Evolutionary conservation across 2,329 filamentous ascomycete genomes (phyloP), one percentile per base, ranked within the genome.

Genomic region (Myriosclerotinia duriaeana): DNA sequence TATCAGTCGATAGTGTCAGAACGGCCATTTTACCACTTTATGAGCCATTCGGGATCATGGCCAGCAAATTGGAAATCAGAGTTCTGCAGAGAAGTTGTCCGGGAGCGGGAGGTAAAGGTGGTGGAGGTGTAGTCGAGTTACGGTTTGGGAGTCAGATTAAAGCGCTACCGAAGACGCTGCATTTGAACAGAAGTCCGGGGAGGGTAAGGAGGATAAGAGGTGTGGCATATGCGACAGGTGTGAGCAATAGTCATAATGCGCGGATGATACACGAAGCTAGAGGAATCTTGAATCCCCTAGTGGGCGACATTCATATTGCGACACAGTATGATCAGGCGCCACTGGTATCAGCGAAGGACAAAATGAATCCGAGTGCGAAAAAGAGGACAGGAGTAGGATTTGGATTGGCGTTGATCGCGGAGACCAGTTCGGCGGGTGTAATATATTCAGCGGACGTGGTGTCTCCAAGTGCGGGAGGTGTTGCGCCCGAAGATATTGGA

Each of bases 101-200:
- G 0, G 91, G 91, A 0, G 83, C 85, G 0, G 85, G 86, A 55
- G 93, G 92, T 2, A 85, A 85, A 68, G 92, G 92, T 38, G 95
- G 94, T 50, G 93, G 92, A 53, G 95, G 95, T 53, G 86, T 96
- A 65, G 94, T 99, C n/a, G 93, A 97, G 78, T 81, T 99, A 67
- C 85, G 93, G 9, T 98, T 98, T 76, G 93, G 91, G 26, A 93
- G 94, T 77, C 95, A 99, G 79, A 90, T 99, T 15, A 87, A 94
- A 36, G 64, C 46, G 48, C 81, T 98, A 62, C 95, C 95, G 14
- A 97, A 96, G 81, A 99, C 95, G 48, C 81, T 99, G 76, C 95
- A 99, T 78, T 80, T 97, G 65, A 84, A 89, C 77, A 84, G 96
- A 72, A 90, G 87, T 70, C 87, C 93, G 0, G 95, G 95, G 9